Conservation (phyloP, 163 green algal genomes). For the Scenedesmus sp. region DNA sequence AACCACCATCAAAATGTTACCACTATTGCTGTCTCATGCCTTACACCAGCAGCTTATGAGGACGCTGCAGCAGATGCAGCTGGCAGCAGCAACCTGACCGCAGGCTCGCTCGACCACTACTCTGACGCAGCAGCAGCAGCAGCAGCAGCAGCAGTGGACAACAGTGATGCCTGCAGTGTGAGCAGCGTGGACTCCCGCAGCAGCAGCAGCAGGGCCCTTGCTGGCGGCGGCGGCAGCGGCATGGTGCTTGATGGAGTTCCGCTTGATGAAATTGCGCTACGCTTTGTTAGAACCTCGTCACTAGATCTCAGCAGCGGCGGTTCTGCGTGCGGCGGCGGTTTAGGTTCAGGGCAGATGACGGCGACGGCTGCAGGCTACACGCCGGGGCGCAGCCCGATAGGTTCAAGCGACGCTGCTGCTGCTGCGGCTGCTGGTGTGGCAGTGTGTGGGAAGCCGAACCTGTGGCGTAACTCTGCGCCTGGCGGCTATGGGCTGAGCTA, state of each 20-base stretch:
- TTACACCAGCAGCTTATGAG: neutral
- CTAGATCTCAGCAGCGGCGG: neutral
- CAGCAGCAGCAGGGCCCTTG: neutral
- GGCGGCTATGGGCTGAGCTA: neutral
- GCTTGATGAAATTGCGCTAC: constrained; percentile 29
- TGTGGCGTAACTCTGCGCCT: neutral
- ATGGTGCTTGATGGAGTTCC: neutral
- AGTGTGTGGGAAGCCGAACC: neutral
- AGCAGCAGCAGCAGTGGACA: neutral
- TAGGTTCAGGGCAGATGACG: neutral
- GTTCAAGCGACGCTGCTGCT: neutral
- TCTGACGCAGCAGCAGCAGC: neutral
- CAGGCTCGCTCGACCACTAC: neutral
- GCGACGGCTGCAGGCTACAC: neutral
- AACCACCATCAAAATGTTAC: neutral
- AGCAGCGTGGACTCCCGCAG: constrained; percentile 16
- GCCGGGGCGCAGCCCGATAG: neutral
- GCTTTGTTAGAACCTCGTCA: neutral
- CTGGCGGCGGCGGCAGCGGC: neutral
- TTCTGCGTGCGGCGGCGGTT: neutral
- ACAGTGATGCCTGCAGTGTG: neutral
- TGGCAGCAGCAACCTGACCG: neutral
- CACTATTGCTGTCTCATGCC: neutral
- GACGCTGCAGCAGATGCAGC: neutral
- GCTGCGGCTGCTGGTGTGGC: neutral